These are phyloP conservation scores for Thymus quinquecostatus DNA, from an alignment of 257 asterid genomes.

Conservation along the genomic window DNA sequence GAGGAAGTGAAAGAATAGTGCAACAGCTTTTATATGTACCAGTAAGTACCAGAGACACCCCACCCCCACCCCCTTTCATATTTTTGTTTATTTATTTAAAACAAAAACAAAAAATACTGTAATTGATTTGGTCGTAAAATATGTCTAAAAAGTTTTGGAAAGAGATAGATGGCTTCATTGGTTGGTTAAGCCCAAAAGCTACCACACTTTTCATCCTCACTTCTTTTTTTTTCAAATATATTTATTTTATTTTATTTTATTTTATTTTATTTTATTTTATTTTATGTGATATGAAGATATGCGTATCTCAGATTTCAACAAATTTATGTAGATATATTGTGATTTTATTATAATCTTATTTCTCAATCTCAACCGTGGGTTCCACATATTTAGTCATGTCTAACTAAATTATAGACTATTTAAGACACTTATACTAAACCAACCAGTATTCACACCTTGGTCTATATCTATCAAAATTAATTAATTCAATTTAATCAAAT, in stretches of 20 bases:
- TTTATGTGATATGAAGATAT: neutral
- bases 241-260: neutral
- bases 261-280: neutral
- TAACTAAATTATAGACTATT: too few relatives aligned
- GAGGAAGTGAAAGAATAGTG: conserved; percentile 24
- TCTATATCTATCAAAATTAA: too few relatives aligned
- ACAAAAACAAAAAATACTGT: neutral
- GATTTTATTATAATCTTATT: too few relatives aligned
- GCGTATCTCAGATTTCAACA: too few relatives aligned
- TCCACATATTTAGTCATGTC: too few relatives aligned
- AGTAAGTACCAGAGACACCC: neutral
- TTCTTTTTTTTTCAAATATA: neutral
- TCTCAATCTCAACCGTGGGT: too few relatives aligned
- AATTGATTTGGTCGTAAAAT: neutral
- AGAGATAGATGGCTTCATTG: conserved; percentile 24
- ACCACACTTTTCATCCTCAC: neutral
- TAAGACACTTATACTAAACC: too few relatives aligned
- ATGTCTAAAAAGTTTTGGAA: conserved; percentile 28
- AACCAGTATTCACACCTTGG: too few relatives aligned
- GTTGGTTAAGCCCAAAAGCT: conserved; percentile 16
- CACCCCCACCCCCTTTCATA: neutral
- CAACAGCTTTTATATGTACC: conserved; percentile 2
- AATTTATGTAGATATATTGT: too few relatives aligned
- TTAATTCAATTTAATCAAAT: too few relatives aligned
- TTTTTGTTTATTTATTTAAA: neutral